Evolutionary conservation across 1,284 basidiomycete genomes (phyloP).

Genomic region (Microbotryomycetes sp.): DNA sequence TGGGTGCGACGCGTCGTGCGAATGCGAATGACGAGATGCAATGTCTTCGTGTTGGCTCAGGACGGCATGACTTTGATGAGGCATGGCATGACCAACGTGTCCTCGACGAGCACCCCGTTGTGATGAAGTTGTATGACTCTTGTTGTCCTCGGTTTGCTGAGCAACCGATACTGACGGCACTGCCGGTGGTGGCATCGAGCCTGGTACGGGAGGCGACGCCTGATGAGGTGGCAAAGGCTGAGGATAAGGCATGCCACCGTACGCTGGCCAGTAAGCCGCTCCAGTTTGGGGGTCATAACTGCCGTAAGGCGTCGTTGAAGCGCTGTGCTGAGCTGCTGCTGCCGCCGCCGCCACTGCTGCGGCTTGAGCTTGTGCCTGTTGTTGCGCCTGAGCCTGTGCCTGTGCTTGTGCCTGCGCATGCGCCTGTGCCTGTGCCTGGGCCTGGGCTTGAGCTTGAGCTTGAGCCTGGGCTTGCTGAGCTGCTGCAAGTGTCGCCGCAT

Average conservation of each 20-base stretch:
- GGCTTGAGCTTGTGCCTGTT: background rate
- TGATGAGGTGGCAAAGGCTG: constrained; percentile 4
- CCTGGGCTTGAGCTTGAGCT: background rate
- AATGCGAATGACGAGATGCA: constrained; percentile 28
- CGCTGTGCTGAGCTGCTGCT: background rate
- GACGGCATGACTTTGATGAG: constrained; percentile 4
- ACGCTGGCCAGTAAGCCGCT: background rate
- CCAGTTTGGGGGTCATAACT: background rate
- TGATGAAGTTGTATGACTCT: constrained; percentile 1
- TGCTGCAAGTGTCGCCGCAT: background rate
- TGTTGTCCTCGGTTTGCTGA: background rate
- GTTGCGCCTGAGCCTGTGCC: background rate
- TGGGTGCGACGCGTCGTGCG: constrained; percentile 32
- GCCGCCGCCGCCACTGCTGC: no score
- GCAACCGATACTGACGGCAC: background rate
- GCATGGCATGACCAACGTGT: no score
- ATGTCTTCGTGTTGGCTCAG: constrained; percentile 14
- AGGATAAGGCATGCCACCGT: constrained; percentile 5
- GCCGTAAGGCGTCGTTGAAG: background rate
- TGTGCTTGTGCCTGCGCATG: background rate
- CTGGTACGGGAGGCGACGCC: background rate
- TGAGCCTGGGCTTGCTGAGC: background rate
- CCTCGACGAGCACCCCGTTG: constrained; percentile 6
- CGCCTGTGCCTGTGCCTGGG: background rate
- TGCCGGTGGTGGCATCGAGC: background rate